phyloP scores from a whole-genome alignment of 176 grass and related monocot species.

The Aegilops speltoides region DNA sequence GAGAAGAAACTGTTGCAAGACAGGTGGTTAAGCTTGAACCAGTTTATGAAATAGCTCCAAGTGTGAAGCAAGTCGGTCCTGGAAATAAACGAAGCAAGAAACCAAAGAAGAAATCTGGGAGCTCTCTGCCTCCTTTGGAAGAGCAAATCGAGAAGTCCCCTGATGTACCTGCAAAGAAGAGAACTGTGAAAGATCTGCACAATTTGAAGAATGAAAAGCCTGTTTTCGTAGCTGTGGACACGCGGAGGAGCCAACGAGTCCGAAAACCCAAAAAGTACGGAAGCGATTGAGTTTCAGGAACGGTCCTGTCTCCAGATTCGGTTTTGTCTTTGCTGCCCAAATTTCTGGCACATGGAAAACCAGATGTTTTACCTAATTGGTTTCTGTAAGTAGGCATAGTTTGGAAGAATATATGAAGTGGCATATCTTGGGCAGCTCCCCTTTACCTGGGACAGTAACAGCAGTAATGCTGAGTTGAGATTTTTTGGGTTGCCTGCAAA shows the following conservation, averaged over 20 bases:
- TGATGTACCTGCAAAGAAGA: conserved; percentile 22
- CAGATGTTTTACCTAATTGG: not conserved
- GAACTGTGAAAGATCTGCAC: not conserved
- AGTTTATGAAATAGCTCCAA: not conserved
- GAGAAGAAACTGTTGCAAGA: not conserved
- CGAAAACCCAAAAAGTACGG: conserved; percentile 24
- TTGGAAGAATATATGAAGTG: conserved; percentile 6
- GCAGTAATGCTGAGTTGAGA: not conserved
- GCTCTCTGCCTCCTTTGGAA: not conserved
- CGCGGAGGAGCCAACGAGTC: conserved; percentile 26
- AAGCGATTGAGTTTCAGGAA: not conserved
- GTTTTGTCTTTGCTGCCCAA: not conserved
- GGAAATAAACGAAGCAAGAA: conserved; percentile 20
- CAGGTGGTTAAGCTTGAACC: not conserved
- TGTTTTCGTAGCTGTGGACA: conserved; percentile 29
- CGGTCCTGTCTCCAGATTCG: not conserved
- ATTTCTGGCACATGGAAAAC: not conserved
- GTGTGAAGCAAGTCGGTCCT: not conserved
- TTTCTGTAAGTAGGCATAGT: conserved; percentile 21
- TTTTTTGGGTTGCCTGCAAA: not conserved
- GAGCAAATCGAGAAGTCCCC: not conserved
- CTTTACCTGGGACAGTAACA: not conserved
- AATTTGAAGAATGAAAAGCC: conserved; percentile 4
- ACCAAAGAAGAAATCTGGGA: conserved; percentile 21
- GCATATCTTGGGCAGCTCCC: not conserved